Evolutionary conservation across 169 alveolate species (phyloP).

Genomic region (Eimeria acervulina): DNA sequence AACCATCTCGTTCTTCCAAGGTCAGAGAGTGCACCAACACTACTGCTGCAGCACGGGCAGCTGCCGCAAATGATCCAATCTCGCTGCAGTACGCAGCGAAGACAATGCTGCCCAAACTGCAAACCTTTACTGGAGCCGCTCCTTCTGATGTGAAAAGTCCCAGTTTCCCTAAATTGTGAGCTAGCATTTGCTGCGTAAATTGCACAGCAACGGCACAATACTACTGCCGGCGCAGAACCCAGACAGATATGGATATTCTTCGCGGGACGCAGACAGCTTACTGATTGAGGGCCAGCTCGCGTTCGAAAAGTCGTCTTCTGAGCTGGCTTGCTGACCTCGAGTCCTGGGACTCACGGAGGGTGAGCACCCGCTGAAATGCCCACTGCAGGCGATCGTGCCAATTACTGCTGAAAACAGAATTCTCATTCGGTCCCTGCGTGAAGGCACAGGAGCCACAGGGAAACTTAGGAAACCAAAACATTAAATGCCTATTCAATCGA

Average conservation of each 20-base stretch:
- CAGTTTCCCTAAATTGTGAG: neutral
- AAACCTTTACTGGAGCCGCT: neutral
- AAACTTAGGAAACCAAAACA: neutral
- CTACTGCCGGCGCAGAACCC: neutral
- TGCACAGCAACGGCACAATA: neutral
- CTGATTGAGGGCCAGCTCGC: conserved; percentile 75
- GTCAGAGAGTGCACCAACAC: conserved; percentile 76
- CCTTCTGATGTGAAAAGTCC: neutral
- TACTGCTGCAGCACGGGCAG: conserved; percentile 84
- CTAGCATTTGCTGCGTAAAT: neutral
- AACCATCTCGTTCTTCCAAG: conserved; percentile 30
- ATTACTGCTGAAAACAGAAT: conserved; percentile 79
- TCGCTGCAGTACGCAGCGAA: conserved; percentile 45
- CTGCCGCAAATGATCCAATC: conserved; percentile 81
- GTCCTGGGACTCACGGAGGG: conserved; percentile 70
- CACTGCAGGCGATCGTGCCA: conserved; percentile 85
- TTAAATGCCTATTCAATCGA: neutral
- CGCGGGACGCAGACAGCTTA: neutral
- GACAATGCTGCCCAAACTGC: neutral
- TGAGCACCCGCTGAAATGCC: conserved; percentile 77
- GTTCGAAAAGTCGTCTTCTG: conserved; percentile 74
- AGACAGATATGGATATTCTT: neutral
- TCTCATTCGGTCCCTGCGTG: conserved; percentile 79
- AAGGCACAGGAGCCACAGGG: neutral
- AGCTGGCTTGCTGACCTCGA: conserved; percentile 45